Evolutionary conservation across 225 moss, liverwort and hornwort genomes (phyloP), one percentile per base, ranked within the genome.

Genomic region (Sphagnum tenellum): DNA sequence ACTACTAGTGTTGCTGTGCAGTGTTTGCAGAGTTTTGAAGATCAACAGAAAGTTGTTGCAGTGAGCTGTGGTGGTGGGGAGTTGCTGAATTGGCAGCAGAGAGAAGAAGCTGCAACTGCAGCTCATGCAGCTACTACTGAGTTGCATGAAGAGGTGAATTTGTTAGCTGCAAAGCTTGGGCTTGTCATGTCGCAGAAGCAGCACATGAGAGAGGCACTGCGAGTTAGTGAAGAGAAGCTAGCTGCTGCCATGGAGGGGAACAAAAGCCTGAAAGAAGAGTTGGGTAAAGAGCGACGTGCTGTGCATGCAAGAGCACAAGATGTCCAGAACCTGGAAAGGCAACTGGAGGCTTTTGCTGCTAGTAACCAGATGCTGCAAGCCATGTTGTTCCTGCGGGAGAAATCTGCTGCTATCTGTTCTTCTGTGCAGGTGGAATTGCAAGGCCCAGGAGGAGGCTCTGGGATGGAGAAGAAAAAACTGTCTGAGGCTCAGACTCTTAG

Each of bases 361-460:
- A 85, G 81, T 74, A 85, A 85, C 64, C 81, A 78, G 69, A 85
- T 85, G 85, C 67, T 85, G 50, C 81, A 71, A 62, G 78, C 85
- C 3, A 62, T 78, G 78, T 69, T 85, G 47, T 81, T 9, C 76
- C 69, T 59, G 81, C 55, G 76, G 81, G 74, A 76, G 76, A 65
- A 63, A 74, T 57, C 75, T 78, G 65, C 62, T 69, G 46, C 9
- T 29, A 29, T 29, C 1, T 29, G 29, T 29, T 29, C 29, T 29
- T 29, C 29, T 29, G 29, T 52, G 52, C 52, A 52, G 6, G 1
- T 52, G 52, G 52, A 6, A 52, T 52, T 6, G 52, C 52, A 52
- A 9, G 6, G 52, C 29, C 29, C 29, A 29, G 29, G 29, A 29
- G 29, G 29, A 29, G 29, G 0, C 1, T 29, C 29, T 29, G 29